Base-by-base conservation (phyloP, 139 green algal species). In the Tetradesmus obliquus region DNA sequence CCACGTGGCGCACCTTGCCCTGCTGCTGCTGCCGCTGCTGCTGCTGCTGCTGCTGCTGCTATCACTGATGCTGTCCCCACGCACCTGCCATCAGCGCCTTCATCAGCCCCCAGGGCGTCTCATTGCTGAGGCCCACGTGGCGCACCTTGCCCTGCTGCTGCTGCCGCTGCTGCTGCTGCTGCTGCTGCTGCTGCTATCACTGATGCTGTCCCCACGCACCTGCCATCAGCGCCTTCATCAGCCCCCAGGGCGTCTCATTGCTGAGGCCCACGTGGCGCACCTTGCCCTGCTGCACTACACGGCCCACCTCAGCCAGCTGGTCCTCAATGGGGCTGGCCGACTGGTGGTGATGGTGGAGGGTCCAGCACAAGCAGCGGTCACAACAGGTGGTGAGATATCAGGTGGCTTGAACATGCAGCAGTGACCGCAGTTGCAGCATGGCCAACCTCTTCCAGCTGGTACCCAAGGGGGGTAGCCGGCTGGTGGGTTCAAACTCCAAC, bases 171-270 rank as follows among this genome's bases (percentile, higher is more conserved):
- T 0, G 79, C n/a, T 1, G 32, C 32, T 45, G 32, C 32, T 45
- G 32, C 32, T 45, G 32, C 32, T 45, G 32, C 32, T 3, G 79
- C 9, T 60, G 82, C 55, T 17, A 55, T 20, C 55, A 53, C 9
- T 53, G 81, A 1, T 9, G 9, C 17, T 69, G 82, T 3, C 2
- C 3, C 12, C 19, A 12, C 57, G 0, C 6, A 88, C 74, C 87
- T 79, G 32, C 19, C 0, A 8, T 9, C 55, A 93, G 22, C 45
- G 76, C 84, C 74, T 90, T 93, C 87, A 94, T 95, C 55, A 99
- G 86, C 5, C 97, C 97, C 89, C 95, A 99, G 0, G 97, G 90
- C 54, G 97, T 99, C 93, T 99, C 97, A 91, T 99, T 99, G 95
- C 95, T 98, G 3, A 99, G 94, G 0, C 97, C 97, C 45, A 98